Evolutionary conservation across 495 filamentous ascomycete species (phyloP).

Genomic region (Lasiosphaeriaceae sp.): DNA sequence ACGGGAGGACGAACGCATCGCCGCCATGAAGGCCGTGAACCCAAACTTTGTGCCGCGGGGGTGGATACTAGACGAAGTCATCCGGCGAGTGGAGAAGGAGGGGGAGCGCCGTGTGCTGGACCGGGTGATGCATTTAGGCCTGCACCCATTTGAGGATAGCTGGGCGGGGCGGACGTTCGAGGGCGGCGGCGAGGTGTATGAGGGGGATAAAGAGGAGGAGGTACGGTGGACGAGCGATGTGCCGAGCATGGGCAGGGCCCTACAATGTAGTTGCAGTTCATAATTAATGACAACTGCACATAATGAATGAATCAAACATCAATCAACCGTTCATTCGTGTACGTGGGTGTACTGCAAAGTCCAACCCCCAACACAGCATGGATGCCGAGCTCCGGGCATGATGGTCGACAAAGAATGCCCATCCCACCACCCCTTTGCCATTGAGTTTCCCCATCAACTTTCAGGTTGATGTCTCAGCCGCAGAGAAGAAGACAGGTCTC

Average conservation of each 20-base stretch:
- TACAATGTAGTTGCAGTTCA: slow-evolving; percentile 87
- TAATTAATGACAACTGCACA: slow-evolving; percentile 11
- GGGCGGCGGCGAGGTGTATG: slow-evolving; percentile 20
- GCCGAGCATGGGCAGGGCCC: slow-evolving; percentile 65
- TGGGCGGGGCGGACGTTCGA: slow-evolving; percentile 54
- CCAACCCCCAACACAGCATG: too few relatives aligned
- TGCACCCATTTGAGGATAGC: slow-evolving; percentile 76
- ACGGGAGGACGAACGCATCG: slow-evolving; percentile 58
- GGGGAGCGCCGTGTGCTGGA: slow-evolving; percentile 75
- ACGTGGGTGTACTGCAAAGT: too few relatives aligned
- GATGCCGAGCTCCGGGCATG: too few relatives aligned
- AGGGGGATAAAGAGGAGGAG: slow-evolving; percentile 67
- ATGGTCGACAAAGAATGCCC: too few relatives aligned
- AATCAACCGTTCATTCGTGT: too few relatives aligned
- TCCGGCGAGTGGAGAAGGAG: slow-evolving; percentile 77
- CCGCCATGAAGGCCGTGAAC: slow-evolving; percentile 77
- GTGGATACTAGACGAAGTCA: slow-evolving; percentile 93
- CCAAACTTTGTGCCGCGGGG: slow-evolving; percentile 85
- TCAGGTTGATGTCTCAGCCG: too few relatives aligned
- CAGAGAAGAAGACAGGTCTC: too few relatives aligned
- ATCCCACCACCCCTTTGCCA: too few relatives aligned
- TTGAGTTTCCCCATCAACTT: too few relatives aligned
- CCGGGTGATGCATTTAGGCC: slow-evolving; percentile 71
- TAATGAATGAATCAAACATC: too few relatives aligned
- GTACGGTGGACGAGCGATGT: slow-evolving; percentile 85